Evolutionary conservation across 345 rosid genomes (phyloP).

Genomic region (Luvunga scandens): DNA sequence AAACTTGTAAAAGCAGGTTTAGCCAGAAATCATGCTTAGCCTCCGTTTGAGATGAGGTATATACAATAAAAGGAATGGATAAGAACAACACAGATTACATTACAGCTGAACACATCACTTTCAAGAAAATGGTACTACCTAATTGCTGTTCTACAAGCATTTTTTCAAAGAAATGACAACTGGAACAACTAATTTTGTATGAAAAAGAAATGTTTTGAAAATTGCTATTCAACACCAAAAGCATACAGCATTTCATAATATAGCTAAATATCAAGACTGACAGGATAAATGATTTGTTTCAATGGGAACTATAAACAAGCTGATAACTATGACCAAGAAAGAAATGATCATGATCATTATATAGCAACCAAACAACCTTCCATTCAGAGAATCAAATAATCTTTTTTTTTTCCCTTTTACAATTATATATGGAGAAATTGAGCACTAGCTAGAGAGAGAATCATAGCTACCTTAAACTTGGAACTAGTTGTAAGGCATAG

Average conservation of each 20-base stretch:
- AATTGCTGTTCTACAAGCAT: too few species aligned
- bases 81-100: neutral
- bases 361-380: constrained; percentile 26
- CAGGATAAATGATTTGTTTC: neutral
- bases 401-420: constrained; percentile 18
- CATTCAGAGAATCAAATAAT: constrained; percentile 24
- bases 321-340: neutral
- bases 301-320: neutral
- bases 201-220: neutral
- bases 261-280: neutral
- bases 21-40: neutral
- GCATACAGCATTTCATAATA: neutral
- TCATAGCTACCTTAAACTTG: constrained; percentile 22
- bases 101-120: too few species aligned
- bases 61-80: neutral
- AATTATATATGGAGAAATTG: constrained; percentile 18
- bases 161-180: too few species aligned
- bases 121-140: neutral
- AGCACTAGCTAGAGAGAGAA: constrained; percentile 11
- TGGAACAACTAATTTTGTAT: too few species aligned
- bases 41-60: neutral
- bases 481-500: constrained; percentile 3
- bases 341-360: constrained; percentile 18
- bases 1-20: neutral
- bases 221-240: neutral